A percentile compares a stretch with the other conserved stretches of the same genome.
Conservation (phyloP, 176 grass and related monocot species). For the Oropetium thomaeum region DNA sequence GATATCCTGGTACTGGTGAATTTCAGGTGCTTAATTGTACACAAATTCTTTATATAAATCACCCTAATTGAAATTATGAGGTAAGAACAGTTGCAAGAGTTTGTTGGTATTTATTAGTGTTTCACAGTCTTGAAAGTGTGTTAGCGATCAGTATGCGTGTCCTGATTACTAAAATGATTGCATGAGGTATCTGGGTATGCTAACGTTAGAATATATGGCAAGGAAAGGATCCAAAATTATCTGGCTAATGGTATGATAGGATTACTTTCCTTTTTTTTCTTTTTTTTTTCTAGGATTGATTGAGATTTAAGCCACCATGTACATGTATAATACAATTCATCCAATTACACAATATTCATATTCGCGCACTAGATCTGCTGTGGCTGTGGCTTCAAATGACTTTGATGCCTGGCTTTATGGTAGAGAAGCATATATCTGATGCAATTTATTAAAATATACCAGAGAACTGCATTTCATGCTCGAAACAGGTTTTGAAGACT, state of each 20-base stretch:
- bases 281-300: too few species aligned
- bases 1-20: slow-evolving; percentile 93
- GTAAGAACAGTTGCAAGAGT: not conserved
- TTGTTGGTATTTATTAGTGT: not conserved
- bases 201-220: too few species aligned
- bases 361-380: too few species aligned
- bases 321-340: too few species aligned
- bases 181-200: not conserved
- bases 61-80: not conserved
- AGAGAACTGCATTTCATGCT: not conserved
- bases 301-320: too few species aligned
- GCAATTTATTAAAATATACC: not conserved
- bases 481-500: not conserved
- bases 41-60: slow-evolving; percentile 10
- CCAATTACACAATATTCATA: too few species aligned
- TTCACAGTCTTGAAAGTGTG: not conserved
- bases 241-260: too few species aligned
- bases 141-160: slow-evolving; percentile 7
- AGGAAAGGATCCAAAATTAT: too few species aligned
- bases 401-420: not conserved
- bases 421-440: not conserved
- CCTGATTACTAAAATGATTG: not conserved
- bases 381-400: not conserved
- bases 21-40: slow-evolving; percentile 74
- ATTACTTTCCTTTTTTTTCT: too few species aligned